Conservation (phyloP, 768 basidiomycete genomes). For the Coprinopsis sp. region DNA sequence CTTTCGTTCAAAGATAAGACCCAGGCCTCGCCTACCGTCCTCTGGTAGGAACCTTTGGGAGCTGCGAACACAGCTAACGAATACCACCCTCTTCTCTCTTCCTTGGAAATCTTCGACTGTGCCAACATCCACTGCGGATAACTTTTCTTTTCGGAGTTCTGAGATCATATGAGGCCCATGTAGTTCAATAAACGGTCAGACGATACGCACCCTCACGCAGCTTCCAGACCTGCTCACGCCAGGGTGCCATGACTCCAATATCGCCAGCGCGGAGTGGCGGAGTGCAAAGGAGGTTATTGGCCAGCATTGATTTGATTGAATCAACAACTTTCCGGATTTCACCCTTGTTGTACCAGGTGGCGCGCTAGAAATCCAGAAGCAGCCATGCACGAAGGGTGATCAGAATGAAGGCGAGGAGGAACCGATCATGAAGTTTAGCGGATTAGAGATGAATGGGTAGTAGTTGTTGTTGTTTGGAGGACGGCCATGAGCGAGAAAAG, state of each 20-base stretch:
- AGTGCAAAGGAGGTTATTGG: conserved; percentile 28
- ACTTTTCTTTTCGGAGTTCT: conserved; percentile 35
- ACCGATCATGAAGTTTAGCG: too few relatives aligned
- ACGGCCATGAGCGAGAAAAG: too few relatives aligned
- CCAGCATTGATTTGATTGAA: conserved; percentile 34
- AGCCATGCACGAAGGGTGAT: neutral
- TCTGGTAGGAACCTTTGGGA: conserved; percentile 44
- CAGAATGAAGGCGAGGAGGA: neutral
- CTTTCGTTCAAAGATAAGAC: conserved; percentile 43
- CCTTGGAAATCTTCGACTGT: conserved; percentile 55
- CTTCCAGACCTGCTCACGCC: conserved; percentile 51
- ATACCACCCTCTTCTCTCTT: conserved; percentile 45
- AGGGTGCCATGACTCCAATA: conserved; percentile 49
- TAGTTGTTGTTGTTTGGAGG: too few relatives aligned
- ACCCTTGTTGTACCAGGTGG: conserved; percentile 47
- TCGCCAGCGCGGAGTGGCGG: conserved; percentile 38
- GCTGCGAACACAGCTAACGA: conserved; percentile 47
- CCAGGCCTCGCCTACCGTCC: conserved; percentile 40
- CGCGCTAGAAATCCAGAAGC: conserved; percentile 28
- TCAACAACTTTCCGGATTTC: conserved; percentile 40
- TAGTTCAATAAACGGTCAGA: too few relatives aligned
- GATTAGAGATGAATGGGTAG: too few relatives aligned
- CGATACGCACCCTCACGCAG: conserved; percentile 43
- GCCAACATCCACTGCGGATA: conserved; percentile 44
- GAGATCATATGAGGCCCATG: too few relatives aligned